Base-by-base conservation (phyloP, 805 yeast genomes). In the Lachancea lanzarotensis region DNA sequence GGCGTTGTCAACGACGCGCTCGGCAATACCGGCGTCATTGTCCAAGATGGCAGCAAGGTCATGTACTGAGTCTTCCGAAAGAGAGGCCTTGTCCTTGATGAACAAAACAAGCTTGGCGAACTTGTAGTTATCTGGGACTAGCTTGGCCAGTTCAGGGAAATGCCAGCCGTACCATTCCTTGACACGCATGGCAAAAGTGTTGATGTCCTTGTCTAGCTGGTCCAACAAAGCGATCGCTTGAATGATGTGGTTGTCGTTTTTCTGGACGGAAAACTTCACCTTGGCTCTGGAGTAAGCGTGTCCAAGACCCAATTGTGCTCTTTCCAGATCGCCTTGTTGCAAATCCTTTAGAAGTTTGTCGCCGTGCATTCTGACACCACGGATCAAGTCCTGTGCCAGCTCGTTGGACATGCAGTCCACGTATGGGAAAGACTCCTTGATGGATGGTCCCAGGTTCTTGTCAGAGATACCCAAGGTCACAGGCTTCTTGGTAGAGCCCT, bases 161-260 rank as follows among this genome's bases (percentile, higher is more conserved):
- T 89, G 97, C 97, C 97, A 89, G 60, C 96, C 95, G 72, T 89
- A 89, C 97, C 97, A 89, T 72, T 89, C 97, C 74, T 89, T 87
- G 55, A 85, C 93, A 71, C 97, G 82, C 97, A 89, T 89, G 48
- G 96, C 83, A 68, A 86, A 93, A 49, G 96, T 90, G 76, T 93
- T 93, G 70, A 93, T 84, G 67, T 93, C 98, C 74, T 95, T 95
- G 73, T 93, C 98, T 62, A 93, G 81, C 72, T 93, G 96, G 66
- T 95, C 98, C 62, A 93, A 79, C 57, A 91, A 76, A 41, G 98
- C 97, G 73, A 93, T 93, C 43, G 98, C 96, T 76, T 93, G 98
- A 66, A 93, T 93, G 66, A 93, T 93, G 71, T 93, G 98, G 78
- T 93, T 93, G 71, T 93, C 98, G 69, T 93, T 93, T 78, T 93